Percentiles rank a stretch among this genome's conserved stretches.
Evolutionary conservation across 805 yeast species (phyloP).

Genomic region (Candida argentea): DNA sequence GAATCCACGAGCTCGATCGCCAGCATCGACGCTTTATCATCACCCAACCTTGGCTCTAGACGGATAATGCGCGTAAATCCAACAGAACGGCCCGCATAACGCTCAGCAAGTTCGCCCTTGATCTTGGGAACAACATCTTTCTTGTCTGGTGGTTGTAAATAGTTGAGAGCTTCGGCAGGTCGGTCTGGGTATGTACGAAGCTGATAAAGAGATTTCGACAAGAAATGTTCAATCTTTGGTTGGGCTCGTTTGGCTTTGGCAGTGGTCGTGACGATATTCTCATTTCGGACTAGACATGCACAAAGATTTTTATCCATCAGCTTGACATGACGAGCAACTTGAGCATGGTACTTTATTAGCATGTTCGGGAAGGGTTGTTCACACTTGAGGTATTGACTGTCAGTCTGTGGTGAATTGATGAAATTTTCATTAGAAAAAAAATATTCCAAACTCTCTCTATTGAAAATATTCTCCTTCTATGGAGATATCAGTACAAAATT

Average conservation of each 20-base stretch:
- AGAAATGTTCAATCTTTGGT: constrained; percentile 27
- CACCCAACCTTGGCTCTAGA: constrained; percentile 75
- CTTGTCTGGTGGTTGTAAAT: constrained; percentile 18
- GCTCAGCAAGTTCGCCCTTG: constrained; percentile 48
- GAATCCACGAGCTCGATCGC: constrained; percentile 77
- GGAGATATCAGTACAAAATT: too few relatives aligned
- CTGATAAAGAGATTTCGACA: constrained; percentile 20
- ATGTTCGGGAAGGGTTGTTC: constrained; percentile 8
- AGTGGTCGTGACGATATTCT: constrained; percentile 31
- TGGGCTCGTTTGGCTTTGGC: constrained; percentile 37
- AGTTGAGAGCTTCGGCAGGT: constrained; percentile 9
- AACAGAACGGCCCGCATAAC: constrained; percentile 55
- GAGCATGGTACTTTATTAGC: constrained; percentile 34
- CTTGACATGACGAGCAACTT: constrained; percentile 32
- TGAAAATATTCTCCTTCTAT: too few relatives aligned
- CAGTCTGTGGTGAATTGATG: neutral
- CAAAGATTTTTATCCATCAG: constrained; percentile 36
- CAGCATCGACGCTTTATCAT: constrained; percentile 83
- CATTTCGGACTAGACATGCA: constrained; percentile 35
- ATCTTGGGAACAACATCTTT: constrained; percentile 40
- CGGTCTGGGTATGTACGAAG: constrained; percentile 11
- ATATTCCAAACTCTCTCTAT: too few relatives aligned
- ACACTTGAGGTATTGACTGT: neutral
- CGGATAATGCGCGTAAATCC: constrained; percentile 83
- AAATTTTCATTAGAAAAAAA: too few relatives aligned